Percentiles rank a stretch among this genome's conserved stretches.
These are phyloP conservation scores for Ganoderma meredithae DNA, from an alignment of 1,284 basidiomycete genomes.

Conservation along the genomic window DNA sequence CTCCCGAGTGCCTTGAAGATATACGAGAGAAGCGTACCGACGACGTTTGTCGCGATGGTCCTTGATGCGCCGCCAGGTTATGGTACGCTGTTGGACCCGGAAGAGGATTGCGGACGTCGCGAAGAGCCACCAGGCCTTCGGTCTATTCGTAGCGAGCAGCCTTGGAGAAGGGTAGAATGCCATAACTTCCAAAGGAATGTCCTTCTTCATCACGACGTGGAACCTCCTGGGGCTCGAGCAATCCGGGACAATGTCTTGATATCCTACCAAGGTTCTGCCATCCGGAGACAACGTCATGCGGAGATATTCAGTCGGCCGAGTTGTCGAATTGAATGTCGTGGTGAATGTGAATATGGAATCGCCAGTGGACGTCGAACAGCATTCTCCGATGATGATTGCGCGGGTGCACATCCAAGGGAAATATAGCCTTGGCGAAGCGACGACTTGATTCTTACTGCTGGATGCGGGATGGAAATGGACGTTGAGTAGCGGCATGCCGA, in stretches of 20 bases:
- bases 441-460: background rate
- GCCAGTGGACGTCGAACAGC: background rate
- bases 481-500: background rate
- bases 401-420: slow-evolving; percentile 17
- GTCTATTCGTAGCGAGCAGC: slow-evolving; percentile 27
- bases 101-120: slow-evolving; percentile 30
- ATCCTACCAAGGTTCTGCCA: slow-evolving; percentile 12
- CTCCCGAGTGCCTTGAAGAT: slow-evolving; percentile 13
- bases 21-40: slow-evolving; percentile 27
- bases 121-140: slow-evolving; percentile 37
- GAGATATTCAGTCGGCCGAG: background rate
- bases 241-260: background rate
- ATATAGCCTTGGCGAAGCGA: slow-evolving; percentile 9
- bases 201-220: slow-evolving; percentile 28
- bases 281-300: slow-evolving; percentile 15
- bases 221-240: background rate
- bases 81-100: slow-evolving; percentile 25
- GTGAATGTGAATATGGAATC: slow-evolving; percentile 8
- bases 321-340: slow-evolving; percentile 5
- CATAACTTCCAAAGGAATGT: slow-evolving; percentile 24
- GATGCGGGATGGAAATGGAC: slow-evolving; percentile 1
- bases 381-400: slow-evolving; percentile 4
- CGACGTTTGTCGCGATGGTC: slow-evolving; percentile 19
- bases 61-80: slow-evolving; percentile 19
- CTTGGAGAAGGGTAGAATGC: slow-evolving; percentile 32